These are phyloP conservation scores for Suaeda aralocaspica DNA, from an alignment of 148 eudicot genomes.

Conservation along the genomic window DNA sequence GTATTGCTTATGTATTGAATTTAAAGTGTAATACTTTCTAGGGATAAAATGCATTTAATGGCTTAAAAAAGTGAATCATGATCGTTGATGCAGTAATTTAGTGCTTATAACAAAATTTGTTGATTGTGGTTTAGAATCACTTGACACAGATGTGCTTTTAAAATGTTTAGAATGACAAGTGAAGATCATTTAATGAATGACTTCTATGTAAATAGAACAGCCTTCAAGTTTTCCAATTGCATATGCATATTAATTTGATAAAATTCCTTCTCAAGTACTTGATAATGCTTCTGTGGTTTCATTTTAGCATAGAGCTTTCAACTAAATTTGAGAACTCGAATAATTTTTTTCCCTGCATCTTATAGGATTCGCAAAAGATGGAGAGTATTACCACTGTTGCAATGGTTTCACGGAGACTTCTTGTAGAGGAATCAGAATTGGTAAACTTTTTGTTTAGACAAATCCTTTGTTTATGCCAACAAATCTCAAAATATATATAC, in stretches of 20 bases:
- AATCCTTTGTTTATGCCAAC: neutral
- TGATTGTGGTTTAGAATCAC: neutral
- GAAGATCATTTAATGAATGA: neutral
- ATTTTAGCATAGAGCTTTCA: no score
- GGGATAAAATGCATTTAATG: no score
- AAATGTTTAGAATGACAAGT: neutral
- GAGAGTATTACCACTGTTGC: constrained; percentile 63
- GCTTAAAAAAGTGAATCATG: neutral
- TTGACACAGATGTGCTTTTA: neutral
- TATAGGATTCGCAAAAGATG: constrained; percentile 65
- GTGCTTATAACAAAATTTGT: neutral
- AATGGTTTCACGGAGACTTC: constrained; percentile 83
- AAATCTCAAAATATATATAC: neutral
- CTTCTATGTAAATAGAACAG: neutral
- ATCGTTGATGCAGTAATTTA: neutral
- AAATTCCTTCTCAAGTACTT: neutral
- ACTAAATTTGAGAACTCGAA: constrained; percentile 5
- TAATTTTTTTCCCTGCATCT: neutral
- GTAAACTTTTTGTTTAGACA: constrained; percentile 10
- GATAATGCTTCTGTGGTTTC: constrained; percentile 5
- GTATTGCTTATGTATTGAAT: no score
- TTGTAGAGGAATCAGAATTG: constrained; percentile 75
- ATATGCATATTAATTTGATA: constrained; percentile 3
- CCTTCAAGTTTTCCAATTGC: neutral
- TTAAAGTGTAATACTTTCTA: no score